Percentiles rank a stretch among this genome's conserved stretches.
These are phyloP conservation scores for Lactifluus rugatus DNA, from an alignment of 768 basidiomycete genomes.

Conservation along the genomic window DNA sequence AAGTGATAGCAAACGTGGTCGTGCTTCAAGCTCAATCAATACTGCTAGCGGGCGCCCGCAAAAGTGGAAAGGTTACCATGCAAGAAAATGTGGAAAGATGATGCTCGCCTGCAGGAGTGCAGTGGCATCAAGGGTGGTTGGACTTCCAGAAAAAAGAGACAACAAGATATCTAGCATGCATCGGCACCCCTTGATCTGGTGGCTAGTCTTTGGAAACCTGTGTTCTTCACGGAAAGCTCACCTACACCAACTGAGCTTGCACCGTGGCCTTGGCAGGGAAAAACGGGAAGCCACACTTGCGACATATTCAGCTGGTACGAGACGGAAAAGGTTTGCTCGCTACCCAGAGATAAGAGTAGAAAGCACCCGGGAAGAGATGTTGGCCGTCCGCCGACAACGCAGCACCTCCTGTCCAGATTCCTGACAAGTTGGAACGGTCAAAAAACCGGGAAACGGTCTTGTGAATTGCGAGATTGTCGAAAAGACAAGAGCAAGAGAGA, in stretches of 20 bases:
- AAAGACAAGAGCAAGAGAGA: too few relatives aligned
- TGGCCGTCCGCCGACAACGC: background rate
- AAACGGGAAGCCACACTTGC: background rate
- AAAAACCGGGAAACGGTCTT: too few relatives aligned
- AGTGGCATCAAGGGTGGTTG: too few relatives aligned
- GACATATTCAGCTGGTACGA: background rate
- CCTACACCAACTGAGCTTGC: background rate
- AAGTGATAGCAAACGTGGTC: background rate
- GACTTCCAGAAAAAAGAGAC: background rate
- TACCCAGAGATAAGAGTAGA: background rate
- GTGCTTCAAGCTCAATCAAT: slow-evolving; percentile 1
- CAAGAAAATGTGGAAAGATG: background rate
- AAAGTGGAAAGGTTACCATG: background rate
- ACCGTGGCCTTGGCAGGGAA: background rate
- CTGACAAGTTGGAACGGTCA: background rate
- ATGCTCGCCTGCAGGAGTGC: background rate
- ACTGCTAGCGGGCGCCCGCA: background rate
- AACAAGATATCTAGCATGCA: background rate
- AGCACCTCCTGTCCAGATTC: background rate
- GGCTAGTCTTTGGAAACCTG: background rate
- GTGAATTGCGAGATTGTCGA: too few relatives aligned
- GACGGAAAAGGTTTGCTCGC: background rate
- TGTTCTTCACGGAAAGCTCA: background rate
- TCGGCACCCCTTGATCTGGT: background rate
- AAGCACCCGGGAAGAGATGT: background rate